Percentiles rank a stretch among this genome's conserved stretches.
Evolutionary conservation across 148 eudicot genomes (phyloP).

Genomic region (Cornus suecica): DNA sequence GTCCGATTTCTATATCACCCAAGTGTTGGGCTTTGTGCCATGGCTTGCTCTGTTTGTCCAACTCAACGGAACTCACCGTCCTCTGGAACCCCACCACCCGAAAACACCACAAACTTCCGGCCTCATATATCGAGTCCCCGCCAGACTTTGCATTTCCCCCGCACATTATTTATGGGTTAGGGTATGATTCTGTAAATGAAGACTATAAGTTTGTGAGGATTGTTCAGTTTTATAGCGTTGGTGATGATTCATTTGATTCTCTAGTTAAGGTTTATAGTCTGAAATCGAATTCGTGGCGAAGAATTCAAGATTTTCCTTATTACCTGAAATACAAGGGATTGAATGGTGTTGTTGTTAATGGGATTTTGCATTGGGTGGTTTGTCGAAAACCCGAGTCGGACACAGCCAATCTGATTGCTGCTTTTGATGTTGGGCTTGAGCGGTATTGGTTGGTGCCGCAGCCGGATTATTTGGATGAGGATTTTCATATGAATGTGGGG

Average conservation of each 20-base stretch:
- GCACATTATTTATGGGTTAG: constrained; percentile 31
- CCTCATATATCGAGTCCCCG: constrained; percentile 9
- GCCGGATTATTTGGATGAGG: constrained; percentile 15
- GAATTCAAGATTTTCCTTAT: constrained; percentile 27
- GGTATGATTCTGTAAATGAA: constrained; percentile 36
- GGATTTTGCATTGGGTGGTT: constrained; percentile 46
- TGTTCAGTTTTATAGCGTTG: constrained; percentile 16
- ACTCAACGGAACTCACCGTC: constrained; percentile 10
- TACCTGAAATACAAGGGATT: constrained; percentile 9
- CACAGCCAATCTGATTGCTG: constrained; percentile 14
- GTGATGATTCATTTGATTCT: constrained; percentile 13
- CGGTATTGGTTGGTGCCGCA: constrained; percentile 17
- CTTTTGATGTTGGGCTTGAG: constrained; percentile 34
- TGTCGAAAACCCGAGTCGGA: background rate
- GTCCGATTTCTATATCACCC: constrained; percentile 7
- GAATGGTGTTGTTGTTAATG: constrained; percentile 21
- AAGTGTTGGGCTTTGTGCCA: constrained; percentile 35
- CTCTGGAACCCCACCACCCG: constrained; percentile 34
- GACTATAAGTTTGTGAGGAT: constrained; percentile 50
- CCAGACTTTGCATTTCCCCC: background rate
- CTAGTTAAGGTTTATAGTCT: constrained; percentile 42
- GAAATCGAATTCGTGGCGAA: constrained; percentile 32
- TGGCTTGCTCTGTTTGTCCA: constrained; percentile 34
- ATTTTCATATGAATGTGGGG: constrained; percentile 15
- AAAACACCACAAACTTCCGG: constrained; percentile 16